These are phyloP conservation scores for Tetrapisispora namnaoensis DNA, from an alignment of 805 yeast genomes.

Conservation along the genomic window DNA sequence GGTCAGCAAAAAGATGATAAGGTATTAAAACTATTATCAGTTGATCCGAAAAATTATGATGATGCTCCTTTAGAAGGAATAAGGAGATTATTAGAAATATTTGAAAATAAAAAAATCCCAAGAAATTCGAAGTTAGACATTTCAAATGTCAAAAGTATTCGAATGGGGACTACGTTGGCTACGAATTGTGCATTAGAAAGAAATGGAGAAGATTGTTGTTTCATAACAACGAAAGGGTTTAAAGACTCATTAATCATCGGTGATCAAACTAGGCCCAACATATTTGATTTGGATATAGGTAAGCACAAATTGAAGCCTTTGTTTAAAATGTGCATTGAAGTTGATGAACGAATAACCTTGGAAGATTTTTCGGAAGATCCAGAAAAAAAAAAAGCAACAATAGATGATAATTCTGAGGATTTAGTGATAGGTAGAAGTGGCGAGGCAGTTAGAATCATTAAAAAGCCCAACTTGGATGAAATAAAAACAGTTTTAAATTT, in stretches of 20 bases:
- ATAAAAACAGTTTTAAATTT: conserved; percentile 35
- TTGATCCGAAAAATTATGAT: conserved; percentile 75
- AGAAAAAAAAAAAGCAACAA: conserved; percentile 17
- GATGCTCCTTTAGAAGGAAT: conserved; percentile 95
- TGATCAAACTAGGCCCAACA: conserved; percentile 83
- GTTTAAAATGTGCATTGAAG: conserved; percentile 67
- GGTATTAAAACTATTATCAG: conserved; percentile 72
- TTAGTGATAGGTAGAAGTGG: conserved; percentile 54
- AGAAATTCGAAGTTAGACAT: conserved; percentile 53
- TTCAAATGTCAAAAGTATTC: conserved; percentile 50
- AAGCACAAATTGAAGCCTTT: conserved; percentile 50
- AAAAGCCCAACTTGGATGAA: conserved; percentile 38
- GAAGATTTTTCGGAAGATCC: conserved; percentile 78
- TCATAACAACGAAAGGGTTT: conserved; percentile 82
- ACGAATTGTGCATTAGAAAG: conserved; percentile 90
- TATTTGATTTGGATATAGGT: conserved; percentile 70
- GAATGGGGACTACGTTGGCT: conserved; percentile 95
- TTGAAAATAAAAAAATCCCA: conserved; percentile 45
- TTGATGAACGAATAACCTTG: conserved; percentile 83
- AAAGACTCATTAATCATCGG: conserved; percentile 77
- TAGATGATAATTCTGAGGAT: conserved; percentile 10
- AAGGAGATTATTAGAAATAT: conserved; percentile 59
- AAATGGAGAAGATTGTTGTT: conserved; percentile 81
- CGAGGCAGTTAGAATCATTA: conserved; percentile 51
- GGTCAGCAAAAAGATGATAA: conserved; percentile 45